Base-by-base conservation (phyloP, 2,329 filamentous ascomycete genomes). In the Neofusicoccum laricinum region DNA sequence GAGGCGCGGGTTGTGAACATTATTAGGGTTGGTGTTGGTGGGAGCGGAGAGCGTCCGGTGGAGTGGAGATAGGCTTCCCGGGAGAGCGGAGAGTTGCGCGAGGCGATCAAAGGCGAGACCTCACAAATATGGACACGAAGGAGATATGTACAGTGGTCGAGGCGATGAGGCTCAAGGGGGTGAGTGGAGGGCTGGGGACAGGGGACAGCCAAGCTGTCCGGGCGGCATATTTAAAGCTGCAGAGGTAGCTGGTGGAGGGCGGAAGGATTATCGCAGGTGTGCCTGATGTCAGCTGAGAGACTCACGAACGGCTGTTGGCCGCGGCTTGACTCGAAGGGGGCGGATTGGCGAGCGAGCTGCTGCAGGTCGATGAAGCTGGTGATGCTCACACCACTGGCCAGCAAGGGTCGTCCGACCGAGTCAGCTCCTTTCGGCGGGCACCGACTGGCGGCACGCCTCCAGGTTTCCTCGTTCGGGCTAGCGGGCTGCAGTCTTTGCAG, bases 331-430 rank as follows among this genome's bases (percentile, higher is more conserved):
- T 40, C 38, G 38, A 40, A 40, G 38, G 38, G 38, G 25, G 5
- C 25, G 25, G 25, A 30, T 30, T 30, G 5, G 25, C 25, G 25
- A 30, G 25, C 25, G 25, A 4, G 25, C 25, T 5, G 5, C 25
- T 30, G 25, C 25, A 30, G 25, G 25, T 7, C 25, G 25, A 55
- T 46, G 55, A 59, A 46, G 55, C 55, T 59, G 55, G 40, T 59
- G 55, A 59, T 59, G 55, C 55, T 59, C 55, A 59, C 55, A 59
- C 55, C 55, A 59, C 55, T 32, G 17, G 1, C 21, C 21, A 32
- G 25, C 38, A 38, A 19, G 40, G 8, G 1, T 59, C 55, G 40
- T 14, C 41, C 55, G 55, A 59, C 55, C 41, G 38, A 43, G 30
- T 59, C 55, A 59, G 55, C 55, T 59, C 55, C 41, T 46, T 21